Evolutionary conservation across 495 filamentous ascomycete genomes (phyloP).

Genomic region (Penicillium alfredii): DNA sequence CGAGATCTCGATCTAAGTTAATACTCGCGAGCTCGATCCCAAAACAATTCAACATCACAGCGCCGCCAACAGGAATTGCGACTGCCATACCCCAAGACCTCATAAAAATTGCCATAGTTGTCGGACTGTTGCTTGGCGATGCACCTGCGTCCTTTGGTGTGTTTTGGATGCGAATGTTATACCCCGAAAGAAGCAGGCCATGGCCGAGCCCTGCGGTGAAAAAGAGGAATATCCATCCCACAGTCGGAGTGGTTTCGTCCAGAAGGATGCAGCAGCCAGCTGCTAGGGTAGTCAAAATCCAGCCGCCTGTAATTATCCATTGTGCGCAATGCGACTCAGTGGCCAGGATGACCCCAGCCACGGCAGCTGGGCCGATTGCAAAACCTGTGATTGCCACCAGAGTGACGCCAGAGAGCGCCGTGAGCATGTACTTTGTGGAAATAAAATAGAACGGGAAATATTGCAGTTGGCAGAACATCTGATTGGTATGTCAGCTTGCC

Average conservation of each 20-base stretch:
- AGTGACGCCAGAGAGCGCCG: conserved; percentile 53
- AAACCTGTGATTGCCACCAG: conserved; percentile 44
- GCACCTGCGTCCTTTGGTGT: conserved; percentile 7
- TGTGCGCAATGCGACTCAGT: conserved; percentile 37
- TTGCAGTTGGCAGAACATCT: conserved; percentile 45
- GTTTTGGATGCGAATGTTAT: conserved; percentile 45
- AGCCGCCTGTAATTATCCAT: conserved; percentile 52
- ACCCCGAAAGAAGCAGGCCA: conserved; percentile 47
- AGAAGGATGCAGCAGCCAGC: conserved; percentile 49
- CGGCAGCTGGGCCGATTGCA: conserved; percentile 39
- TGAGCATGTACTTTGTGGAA: conserved; percentile 48
- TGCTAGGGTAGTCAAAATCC: conserved; percentile 42
- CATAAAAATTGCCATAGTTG: conserved; percentile 54
- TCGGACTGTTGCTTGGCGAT: conserved; percentile 14
- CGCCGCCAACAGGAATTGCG: conserved; percentile 56
- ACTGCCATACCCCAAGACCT: conserved; percentile 57
- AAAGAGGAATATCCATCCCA: conserved; percentile 48
- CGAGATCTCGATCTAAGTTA: conserved; percentile 8
- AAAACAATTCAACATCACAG: conserved; percentile 50
- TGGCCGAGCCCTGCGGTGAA: conserved; percentile 48
- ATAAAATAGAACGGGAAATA: conserved; percentile 61
- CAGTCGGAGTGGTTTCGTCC: conserved; percentile 37
- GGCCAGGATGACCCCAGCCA: conserved; percentile 47
- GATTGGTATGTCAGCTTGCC: conserved; percentile 3
- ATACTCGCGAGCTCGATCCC: conserved; percentile 11